phyloP scores from a whole-genome alignment of 495 filamentous ascomycete genomes.

The Trichoderma erinaceum region DNA sequence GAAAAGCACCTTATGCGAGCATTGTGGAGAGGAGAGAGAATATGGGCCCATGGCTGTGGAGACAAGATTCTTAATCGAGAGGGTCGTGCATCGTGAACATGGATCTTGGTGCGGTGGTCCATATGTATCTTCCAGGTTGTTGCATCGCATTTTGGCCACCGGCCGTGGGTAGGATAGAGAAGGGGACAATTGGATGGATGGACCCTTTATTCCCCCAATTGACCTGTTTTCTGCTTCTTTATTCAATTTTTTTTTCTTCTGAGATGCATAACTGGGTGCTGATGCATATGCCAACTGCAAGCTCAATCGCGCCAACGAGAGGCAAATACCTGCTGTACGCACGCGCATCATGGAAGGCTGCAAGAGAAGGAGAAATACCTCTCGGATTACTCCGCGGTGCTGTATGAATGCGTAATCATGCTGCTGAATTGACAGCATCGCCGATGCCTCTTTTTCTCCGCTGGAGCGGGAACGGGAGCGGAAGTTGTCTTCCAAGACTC shows the following conservation, averaged over 20 bases:
- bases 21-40: neutral
- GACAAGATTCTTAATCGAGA: conserved; percentile 3
- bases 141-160: neutral
- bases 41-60: neutral
- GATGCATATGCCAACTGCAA: neutral
- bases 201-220: neutral
- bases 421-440: neutral
- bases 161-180: neutral
- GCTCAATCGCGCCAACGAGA: neutral
- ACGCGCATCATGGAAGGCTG: neutral
- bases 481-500: neutral
- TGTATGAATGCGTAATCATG: neutral
- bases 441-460: neutral
- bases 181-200: neutral
- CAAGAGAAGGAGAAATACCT: neutral
- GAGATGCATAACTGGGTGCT: neutral
- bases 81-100: conserved; percentile 7
- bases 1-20: neutral
- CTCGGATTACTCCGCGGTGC: neutral
- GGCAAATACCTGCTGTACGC: neutral
- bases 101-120: neutral
- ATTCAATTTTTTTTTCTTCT: neutral
- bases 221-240: neutral
- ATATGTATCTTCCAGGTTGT: neutral
- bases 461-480: neutral